These are phyloP conservation scores for Cryptosporidium viatorum DNA, from an alignment of 169 alveolate genomes.

Conservation along the genomic window DNA sequence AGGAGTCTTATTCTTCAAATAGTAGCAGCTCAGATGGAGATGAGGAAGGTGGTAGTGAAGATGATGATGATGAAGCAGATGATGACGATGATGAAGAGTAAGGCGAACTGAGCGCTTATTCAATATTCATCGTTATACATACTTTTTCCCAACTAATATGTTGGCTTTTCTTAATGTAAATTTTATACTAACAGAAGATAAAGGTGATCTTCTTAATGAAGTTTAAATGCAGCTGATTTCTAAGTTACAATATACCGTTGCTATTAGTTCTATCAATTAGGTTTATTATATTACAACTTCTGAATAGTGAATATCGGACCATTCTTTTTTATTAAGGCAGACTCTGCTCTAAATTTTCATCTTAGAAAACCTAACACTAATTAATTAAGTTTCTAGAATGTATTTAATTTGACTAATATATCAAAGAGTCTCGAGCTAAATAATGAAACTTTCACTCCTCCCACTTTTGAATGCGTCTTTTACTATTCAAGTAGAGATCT, in stretches of 20 bases:
- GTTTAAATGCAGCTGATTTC: not conserved
- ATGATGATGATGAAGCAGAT: slow-evolving; percentile 84
- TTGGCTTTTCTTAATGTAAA: not conserved
- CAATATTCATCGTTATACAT: not conserved
- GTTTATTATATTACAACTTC: not conserved
- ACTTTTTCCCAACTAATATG: not conserved
- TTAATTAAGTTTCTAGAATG: not conserved
- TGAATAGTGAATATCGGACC: not conserved
- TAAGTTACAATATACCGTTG: not conserved
- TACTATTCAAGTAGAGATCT: not conserved
- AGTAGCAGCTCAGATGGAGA: slow-evolving; percentile 83
- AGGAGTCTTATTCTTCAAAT: slow-evolving; percentile 83
- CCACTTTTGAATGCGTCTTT: not conserved
- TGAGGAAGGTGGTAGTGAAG: slow-evolving; percentile 89
- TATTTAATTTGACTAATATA: no score
- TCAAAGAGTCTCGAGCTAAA: not conserved
- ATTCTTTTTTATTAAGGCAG: not conserved
- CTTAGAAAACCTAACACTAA: not conserved
- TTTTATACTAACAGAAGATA: not conserved
- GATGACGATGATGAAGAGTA: slow-evolving; percentile 82
- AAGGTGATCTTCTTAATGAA: not conserved
- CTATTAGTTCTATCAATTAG: not conserved
- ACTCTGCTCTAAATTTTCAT: not conserved
- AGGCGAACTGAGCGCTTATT: not conserved
- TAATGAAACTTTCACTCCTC: not conserved